Evolutionary conservation across 2,329 filamentous ascomycete genomes (phyloP).

Genomic region (Colletotrichum ledebouriae): DNA sequence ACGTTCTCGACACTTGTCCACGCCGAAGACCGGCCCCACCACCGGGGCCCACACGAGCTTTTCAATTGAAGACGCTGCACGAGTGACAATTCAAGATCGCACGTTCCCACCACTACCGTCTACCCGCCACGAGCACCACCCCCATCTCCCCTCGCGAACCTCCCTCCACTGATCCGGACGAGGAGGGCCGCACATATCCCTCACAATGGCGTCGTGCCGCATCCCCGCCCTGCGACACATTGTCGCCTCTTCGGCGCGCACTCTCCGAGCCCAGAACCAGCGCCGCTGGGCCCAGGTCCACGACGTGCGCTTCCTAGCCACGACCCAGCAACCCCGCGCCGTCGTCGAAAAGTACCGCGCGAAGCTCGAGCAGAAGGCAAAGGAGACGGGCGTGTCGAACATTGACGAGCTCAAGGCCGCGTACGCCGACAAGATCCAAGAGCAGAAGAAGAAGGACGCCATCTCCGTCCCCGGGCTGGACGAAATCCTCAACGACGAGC

Average conservation of each 20-base stretch:
- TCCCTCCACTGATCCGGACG: too few relatives aligned
- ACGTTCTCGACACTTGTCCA: slow-evolving; percentile 1
- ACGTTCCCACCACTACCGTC: not conserved
- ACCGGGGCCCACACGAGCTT: slow-evolving; percentile 34
- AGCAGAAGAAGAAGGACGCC: slow-evolving; percentile 77
- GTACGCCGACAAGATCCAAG: slow-evolving; percentile 86
- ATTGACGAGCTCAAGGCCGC: slow-evolving; percentile 83
- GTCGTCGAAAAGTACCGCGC: slow-evolving; percentile 88
- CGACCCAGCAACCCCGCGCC: slow-evolving; percentile 75
- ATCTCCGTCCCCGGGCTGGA: slow-evolving; percentile 57
- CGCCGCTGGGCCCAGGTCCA: slow-evolving; percentile 92
- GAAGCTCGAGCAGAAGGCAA: slow-evolving; percentile 87
- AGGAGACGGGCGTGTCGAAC: slow-evolving; percentile 76
- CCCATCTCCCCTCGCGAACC: not conserved
- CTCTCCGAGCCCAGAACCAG: slow-evolving; percentile 64
- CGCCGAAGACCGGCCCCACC: slow-evolving; percentile 35
- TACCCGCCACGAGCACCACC: slow-evolving; percentile 9
- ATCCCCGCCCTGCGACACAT: slow-evolving; percentile 64
- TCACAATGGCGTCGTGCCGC: slow-evolving; percentile 63
- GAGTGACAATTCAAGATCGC: slow-evolving; percentile 30
- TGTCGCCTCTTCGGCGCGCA: slow-evolving; percentile 50
- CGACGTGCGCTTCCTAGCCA: slow-evolving; percentile 90
- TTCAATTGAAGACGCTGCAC: slow-evolving; percentile 31
- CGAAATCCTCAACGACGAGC: slow-evolving; percentile 44
- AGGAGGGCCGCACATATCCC: not conserved